Evolutionary conservation across 1,139 yeast genomes (phyloP), one percentile per base, ranked within the genome.

Genomic region (Diutina sp.): DNA sequence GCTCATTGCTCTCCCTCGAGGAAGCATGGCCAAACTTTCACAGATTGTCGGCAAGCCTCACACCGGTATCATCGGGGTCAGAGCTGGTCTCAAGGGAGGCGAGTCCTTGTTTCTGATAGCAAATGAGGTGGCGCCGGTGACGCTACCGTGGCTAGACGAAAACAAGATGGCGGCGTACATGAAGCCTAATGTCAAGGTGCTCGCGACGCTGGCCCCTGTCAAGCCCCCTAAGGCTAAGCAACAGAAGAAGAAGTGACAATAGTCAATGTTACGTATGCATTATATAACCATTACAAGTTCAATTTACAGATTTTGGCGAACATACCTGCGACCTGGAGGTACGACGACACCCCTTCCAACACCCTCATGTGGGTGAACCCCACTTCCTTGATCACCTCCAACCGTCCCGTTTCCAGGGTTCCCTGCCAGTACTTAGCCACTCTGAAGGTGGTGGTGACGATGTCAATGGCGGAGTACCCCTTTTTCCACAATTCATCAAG

Each of bases 391-490:
- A 95, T 85, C 66, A 87, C 78, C 58, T 87, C 95, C 60, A 93
- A 74, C 61, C 95, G 73, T 58, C 75, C 76, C 57, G 76, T 78
- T 65, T 90, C 97, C 56, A 77, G 79, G 18, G 90, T 72, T 47
- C 83, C 85, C 3, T 79, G 83, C 60, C 93, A 67, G 1, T 86
- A 81, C 69, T 91, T 91, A 35, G 91, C 83, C 9, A 93, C 98
- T 60, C 88, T 81, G 71, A 93, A 93, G 64, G 93, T 81, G 60
- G 96, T 91, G 1, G 96, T 85, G 8, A 90, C 90, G 51, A 93
- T 89, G 70, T 93, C 99, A 38, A 90, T 87, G 0, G 97, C 95
- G 7, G 95, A 85, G 67, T 93, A 95, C 3, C 99, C 99, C 66
- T 88, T 89, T 41, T 72, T 77, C 97, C 97, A 91, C 46, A 93